Evolutionary conservation across 768 basidiomycete species (phyloP), one percentile per base, ranked within the genome.

Genomic region (Asterophora parasitica): DNA sequence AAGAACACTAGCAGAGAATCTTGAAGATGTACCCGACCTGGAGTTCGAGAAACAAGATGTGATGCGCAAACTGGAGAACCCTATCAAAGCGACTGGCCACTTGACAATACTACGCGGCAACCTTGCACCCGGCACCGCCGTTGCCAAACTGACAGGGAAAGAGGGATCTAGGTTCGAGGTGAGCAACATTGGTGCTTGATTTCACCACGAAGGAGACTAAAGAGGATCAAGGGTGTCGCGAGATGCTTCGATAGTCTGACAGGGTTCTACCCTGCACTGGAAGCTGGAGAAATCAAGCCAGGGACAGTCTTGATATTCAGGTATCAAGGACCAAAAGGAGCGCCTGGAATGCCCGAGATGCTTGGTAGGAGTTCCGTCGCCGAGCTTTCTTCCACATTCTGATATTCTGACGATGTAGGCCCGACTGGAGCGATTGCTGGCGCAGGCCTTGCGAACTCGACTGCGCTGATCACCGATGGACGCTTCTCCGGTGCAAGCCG

Each of bases 81-180:
- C 93, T 8, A 86, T 96, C 68, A 95, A 96, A 63, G 60, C 71
- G 17, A 92, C 84, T 3, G 93, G 93, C 1, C 93, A 95, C 66
- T 66, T 96, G 56, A 83, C 83, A 10, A 92, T 97, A 58, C 66
- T 97, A 52, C 78, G 83, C 43, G 93, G 93, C n/a, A 93, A 88
- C 65, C 71, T 97, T 35, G 84, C 88, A 3, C 93, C 93, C 0
- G 88, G 78, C 41, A 83, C 84, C 1, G 85, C 91, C 23, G 92
- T 97, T 15, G 90, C 92, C 12, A 97, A 97, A 67, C 71, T 96
- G 52, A 95, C 93, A 5, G 92, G 93, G 11, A 93, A 94, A 66
- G 93, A 96, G 67, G 93, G 93, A 4, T 65, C 81, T 43, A 74
- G 69, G 16, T 96, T 96, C 55, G 86, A 90, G 74, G 88, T 86